Evolutionary conservation across 163 green algal species (phyloP), one percentile per base, ranked within the genome.

Genomic region (Coccomyxa subellipsoidea): DNA sequence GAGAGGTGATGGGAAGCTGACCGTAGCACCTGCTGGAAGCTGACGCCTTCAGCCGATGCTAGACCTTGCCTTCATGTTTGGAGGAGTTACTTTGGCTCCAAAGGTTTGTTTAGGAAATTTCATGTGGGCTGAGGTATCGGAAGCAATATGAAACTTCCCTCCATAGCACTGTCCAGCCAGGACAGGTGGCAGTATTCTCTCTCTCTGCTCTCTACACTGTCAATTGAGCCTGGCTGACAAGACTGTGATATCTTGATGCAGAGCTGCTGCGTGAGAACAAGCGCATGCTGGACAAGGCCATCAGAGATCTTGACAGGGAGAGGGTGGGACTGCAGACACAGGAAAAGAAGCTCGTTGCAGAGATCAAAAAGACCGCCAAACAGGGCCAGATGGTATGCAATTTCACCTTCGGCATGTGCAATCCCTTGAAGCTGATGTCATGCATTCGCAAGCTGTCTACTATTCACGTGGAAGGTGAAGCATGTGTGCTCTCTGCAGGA

Each of bases 291-390:
- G 96, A 99, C 91, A 95, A 95, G 39, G 94, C 96, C n/a, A 99
- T 99, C 77, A 90, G 97, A 1, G 96, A 99, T 79, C 88, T 99
- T 70, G 96, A 99, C 88, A 84, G 96, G 0, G 96, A 99, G 84
- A 85, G 95, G 29, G 94, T 88, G 82, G 85, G 77, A 21, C 86
- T 99, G 77, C 93, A 98, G 79, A 93, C 86, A 53, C 95, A 99
- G 86, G 97, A 99, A 82, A 99, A 99, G 87, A 98, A 98, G 85
- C 91, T 97, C 0, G 91, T 99, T 10, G 84, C 84, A 3, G 97
- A 99, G 83, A 99, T 99, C 36, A 99, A 99, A 84, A 98, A 98
- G 85, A 97, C 94, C 84, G 97, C 97, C 4, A 98, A 98, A 83
- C 89, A 97, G 80, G 92, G 93, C 2, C 97, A 99, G 84, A 98